phyloP scores from a whole-genome alignment of 805 yeast species.

The Kodamaea kaohsiungensis region DNA sequence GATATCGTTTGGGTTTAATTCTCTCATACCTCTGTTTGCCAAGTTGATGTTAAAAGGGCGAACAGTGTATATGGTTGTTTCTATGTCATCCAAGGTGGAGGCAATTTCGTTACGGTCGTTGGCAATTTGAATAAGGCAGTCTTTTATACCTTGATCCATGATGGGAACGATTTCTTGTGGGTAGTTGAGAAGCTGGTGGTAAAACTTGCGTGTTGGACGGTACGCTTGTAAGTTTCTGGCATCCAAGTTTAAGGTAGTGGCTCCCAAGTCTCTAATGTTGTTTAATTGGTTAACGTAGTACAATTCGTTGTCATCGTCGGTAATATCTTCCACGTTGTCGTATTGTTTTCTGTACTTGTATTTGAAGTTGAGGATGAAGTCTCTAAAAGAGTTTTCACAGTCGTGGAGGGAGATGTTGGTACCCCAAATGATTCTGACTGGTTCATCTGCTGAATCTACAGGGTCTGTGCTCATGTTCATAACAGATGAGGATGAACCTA shows the following conservation, averaged over 20 bases:
- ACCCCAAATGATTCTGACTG: slow-evolving; percentile 96
- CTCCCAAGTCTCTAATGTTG: slow-evolving; percentile 74
- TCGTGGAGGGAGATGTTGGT: slow-evolving; percentile 94
- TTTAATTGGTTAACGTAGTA: slow-evolving; percentile 74
- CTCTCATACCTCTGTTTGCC: slow-evolving; percentile 29
- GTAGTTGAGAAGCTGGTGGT: slow-evolving; percentile 82
- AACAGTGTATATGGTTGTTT: slow-evolving; percentile 78
- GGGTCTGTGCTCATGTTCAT: slow-evolving; percentile 26
- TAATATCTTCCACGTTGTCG: slow-evolving; percentile 31
- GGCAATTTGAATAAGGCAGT: slow-evolving; percentile 76
- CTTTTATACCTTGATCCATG: slow-evolving; percentile 95
- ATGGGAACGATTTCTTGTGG: slow-evolving; percentile 97
- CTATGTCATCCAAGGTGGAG: slow-evolving; percentile 63
- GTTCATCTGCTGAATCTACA: slow-evolving; percentile 50
- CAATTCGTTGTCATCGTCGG: slow-evolving; percentile 64
- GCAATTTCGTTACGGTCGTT: slow-evolving; percentile 43
- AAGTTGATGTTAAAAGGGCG: slow-evolving; percentile 84
- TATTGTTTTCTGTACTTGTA: slow-evolving; percentile 63
- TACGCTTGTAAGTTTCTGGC: slow-evolving; percentile 76
- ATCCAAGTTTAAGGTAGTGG: slow-evolving; percentile 83
- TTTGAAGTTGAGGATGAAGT: slow-evolving; percentile 82
- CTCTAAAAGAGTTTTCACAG: slow-evolving; percentile 75
- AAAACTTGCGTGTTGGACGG: slow-evolving; percentile 73
- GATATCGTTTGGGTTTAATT: slow-evolving; percentile 32
- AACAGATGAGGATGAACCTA: slow-evolving; percentile 22